Evolutionary conservation across 2,329 filamentous ascomycete genomes (phyloP).

Genomic region (Trichoderma polysporum): DNA sequence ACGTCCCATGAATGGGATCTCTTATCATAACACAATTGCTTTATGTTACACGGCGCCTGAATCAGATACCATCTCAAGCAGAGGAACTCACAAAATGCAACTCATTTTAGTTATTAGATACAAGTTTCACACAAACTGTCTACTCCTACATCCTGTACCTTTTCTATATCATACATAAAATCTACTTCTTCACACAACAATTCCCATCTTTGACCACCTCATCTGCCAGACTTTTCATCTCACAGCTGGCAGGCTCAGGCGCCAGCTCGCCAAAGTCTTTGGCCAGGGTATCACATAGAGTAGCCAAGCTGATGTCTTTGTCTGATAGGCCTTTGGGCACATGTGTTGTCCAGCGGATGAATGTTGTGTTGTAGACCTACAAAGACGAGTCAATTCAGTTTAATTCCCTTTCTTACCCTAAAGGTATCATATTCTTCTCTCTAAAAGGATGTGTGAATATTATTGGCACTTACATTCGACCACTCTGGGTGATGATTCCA

Average conservation of each 20-base stretch:
- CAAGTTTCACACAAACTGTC: background rate
- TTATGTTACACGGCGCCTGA: too few species aligned
- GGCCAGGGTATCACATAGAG: constrained; percentile 60
- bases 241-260: constrained; percentile 32
- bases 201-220: constrained; percentile 49
- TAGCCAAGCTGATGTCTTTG: constrained; percentile 63
- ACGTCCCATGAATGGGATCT: too few species aligned
- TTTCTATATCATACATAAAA: constrained; percentile 19
- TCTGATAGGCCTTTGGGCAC: constrained; percentile 62
- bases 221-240: constrained; percentile 47
- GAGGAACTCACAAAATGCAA: background rate
- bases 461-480: constrained; percentile 60
- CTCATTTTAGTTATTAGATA: background rate
- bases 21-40: too few species aligned
- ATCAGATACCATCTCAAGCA: too few species aligned
- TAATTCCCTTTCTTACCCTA: background rate
- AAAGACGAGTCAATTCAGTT: background rate
- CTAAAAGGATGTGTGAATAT: too few species aligned
- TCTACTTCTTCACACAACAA: constrained; percentile 51
- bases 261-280: constrained; percentile 55
- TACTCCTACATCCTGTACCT: background rate
- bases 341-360: constrained; percentile 74
- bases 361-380: constrained; percentile 68
- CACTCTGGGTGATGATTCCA: constrained; percentile 74
- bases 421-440: too few species aligned